Base-by-base conservation (phyloP, 306 rosid species). In the Fragaria iinumae region DNA sequence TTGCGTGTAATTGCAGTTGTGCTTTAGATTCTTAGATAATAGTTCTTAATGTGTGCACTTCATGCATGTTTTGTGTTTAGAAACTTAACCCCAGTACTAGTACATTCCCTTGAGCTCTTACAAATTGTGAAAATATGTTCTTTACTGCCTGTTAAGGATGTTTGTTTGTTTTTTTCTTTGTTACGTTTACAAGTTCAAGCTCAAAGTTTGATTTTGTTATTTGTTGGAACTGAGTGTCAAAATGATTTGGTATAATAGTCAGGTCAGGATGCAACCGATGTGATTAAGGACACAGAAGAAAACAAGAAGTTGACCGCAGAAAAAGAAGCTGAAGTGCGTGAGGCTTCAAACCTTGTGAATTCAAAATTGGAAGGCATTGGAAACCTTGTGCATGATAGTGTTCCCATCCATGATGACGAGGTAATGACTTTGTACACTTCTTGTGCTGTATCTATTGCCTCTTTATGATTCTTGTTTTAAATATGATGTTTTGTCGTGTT, bases 371-470 rank as follows among this genome's bases (percentile, higher is more conserved):
- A 92, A 82, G 72, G 78, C 7, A 83, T 92, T 73, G 97, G 97
- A 87, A 95, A 95, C 83, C 97, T 95, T 21, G 88, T 95, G 48
- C 99, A 92, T 62, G 99, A 92, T 81, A 87, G 97, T 0, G 97
- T 95, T 82, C 97, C 97, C 8, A 25, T 92, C 50, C 87, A 88
- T 59, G 9, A 87, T 53, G 96, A 92, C 50, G 99, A 95, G 99
- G 98, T 93, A 56, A 71, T 7, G 53, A 43, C 66, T 63, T 71
- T 23, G 74, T 59, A 16, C 48, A 1, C 68, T 43, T 10, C 36
- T 39, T 77, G 43, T 59, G 11, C 59, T 57, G 43, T 76, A 14
- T 47, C 20, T 56, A 13, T 72, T 72, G 55, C 52, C 23, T 32
- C n/a, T 25, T 1, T 44, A 12, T 74, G 18, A 27, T 78, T 17